phyloP scores from a whole-genome alignment of 805 yeast genomes.

The Pichia scutulata region DNA sequence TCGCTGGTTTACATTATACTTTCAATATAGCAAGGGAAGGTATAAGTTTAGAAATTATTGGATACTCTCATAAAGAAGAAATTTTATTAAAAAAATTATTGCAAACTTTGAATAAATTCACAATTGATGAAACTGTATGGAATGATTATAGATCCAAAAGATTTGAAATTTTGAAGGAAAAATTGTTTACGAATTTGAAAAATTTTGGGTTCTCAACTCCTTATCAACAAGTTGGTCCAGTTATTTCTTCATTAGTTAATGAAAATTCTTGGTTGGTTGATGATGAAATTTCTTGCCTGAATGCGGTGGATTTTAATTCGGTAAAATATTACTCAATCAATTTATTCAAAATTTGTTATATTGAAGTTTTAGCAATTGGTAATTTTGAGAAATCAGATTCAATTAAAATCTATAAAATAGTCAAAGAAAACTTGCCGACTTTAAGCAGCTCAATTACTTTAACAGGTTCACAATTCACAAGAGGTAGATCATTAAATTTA shows the following conservation, averaged over 20 bases:
- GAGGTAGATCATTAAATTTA: slow-evolving; percentile 36
- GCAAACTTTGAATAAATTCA: slow-evolving; percentile 42
- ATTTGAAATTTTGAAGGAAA: slow-evolving; percentile 61
- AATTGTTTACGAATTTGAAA: slow-evolving; percentile 49
- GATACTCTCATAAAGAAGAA: slow-evolving; percentile 77
- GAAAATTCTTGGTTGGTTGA: slow-evolving; percentile 61
- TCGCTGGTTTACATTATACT: slow-evolving; percentile 64
- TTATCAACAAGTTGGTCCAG: slow-evolving; percentile 64
- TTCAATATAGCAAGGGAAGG: slow-evolving; percentile 64
- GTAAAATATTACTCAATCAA: slow-evolving; percentile 38
- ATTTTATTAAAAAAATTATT: slow-evolving; percentile 56
- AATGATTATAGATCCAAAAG: slow-evolving; percentile 40
- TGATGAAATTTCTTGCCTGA: slow-evolving; percentile 48
- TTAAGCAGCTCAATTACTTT: slow-evolving; percentile 28
- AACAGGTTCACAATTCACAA: slow-evolving; percentile 36
- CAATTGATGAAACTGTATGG: slow-evolving; percentile 18
- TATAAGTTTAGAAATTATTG: slow-evolving; percentile 55
- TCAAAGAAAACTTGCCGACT: slow-evolving; percentile 25
- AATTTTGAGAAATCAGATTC: slow-evolving; percentile 56
- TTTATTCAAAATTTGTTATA: slow-evolving; percentile 50
- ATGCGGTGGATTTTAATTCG: slow-evolving; percentile 39
- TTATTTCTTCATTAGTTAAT: slow-evolving; percentile 56
- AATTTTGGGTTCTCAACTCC: slow-evolving; percentile 73
- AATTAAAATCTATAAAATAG: slow-evolving; percentile 35
- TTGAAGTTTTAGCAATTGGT: slow-evolving; percentile 74